phyloP scores from a whole-genome alignment of 2,329 filamentous ascomycete species.

The Neurospora sp. region DNA sequence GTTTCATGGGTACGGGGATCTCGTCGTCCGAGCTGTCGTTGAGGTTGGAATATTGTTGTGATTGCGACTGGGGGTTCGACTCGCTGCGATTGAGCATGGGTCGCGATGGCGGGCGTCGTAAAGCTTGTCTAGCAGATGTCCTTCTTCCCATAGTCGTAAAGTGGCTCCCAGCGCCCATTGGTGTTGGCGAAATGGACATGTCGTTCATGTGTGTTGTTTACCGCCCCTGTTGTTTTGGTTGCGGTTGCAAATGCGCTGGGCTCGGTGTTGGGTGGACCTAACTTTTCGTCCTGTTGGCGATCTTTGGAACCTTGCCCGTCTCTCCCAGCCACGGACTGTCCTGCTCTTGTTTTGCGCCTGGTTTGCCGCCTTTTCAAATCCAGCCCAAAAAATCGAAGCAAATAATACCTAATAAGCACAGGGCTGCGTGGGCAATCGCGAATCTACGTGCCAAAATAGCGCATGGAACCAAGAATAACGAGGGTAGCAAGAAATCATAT shows the following conservation, averaged over 20 bases:
- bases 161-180: constrained; percentile 36
- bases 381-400: constrained; percentile 3
- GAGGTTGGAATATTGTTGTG: constrained; percentile 39
- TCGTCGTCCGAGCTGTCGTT: constrained; percentile 94
- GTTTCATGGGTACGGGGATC: constrained; percentile 81
- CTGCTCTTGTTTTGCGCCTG: neutral
- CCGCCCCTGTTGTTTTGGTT: constrained; percentile 15
- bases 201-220: constrained; percentile 11
- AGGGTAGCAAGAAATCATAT: constrained; percentile 24
- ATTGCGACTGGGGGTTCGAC: constrained; percentile 31
- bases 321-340: neutral
- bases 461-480: neutral
- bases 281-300: neutral
- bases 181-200: constrained; percentile 48
- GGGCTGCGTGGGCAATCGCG: neutral
- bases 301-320: neutral
- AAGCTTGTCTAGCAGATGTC: constrained; percentile 45
- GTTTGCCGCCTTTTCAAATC: constrained; percentile 13
- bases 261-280: neutral
- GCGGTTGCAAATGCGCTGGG: neutral
- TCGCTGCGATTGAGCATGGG: constrained; percentile 34
- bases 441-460: constrained; percentile 28
- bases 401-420: neutral
- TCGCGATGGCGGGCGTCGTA: constrained; percentile 40
- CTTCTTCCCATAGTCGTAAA: constrained; percentile 38